Conservation (phyloP, 768 basidiomycete species). For the Naganishia friedmannii region DNA sequence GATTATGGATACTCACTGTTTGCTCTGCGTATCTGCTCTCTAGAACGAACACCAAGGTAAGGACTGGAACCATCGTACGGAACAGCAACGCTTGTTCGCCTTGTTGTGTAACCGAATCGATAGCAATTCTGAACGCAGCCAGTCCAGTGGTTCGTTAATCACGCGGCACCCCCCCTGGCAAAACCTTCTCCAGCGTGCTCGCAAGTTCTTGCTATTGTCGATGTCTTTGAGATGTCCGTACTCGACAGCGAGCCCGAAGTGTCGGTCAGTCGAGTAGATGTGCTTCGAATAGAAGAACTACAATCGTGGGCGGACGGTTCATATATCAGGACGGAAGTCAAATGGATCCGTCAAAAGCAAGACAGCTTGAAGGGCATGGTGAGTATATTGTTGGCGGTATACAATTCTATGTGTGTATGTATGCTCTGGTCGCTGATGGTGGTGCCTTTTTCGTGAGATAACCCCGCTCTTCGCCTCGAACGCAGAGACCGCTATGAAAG, state of each 20-base stretch:
- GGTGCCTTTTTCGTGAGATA: too few species aligned
- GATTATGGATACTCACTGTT: not conserved
- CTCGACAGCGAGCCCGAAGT: constrained; percentile 16
- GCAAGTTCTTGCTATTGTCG: constrained; percentile 19
- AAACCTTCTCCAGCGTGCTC: constrained; percentile 14
- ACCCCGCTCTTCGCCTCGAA: too few species aligned
- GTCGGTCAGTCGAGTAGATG: constrained; percentile 22
- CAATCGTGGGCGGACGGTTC: not conserved
- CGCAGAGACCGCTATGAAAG: too few species aligned
- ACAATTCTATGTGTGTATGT: too few species aligned
- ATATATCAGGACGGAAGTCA: too few species aligned
- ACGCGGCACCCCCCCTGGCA: not conserved
- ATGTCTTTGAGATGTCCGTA: constrained; percentile 7
- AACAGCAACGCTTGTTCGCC: constrained; percentile 25
- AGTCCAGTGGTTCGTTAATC: not conserved
- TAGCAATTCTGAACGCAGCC: too few species aligned
- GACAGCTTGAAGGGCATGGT: too few species aligned
- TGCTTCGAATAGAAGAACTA: constrained; percentile 5
- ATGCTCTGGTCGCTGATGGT: too few species aligned
- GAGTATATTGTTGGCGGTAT: too few species aligned
- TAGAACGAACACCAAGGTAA: not conserved
- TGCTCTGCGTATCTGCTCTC: not conserved
- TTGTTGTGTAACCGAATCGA: too few species aligned
- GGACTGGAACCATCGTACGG: constrained; percentile 18
- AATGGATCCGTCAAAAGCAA: too few species aligned